Conservation (phyloP, 2,329 filamentous ascomycete genomes). For the Lachnellula hyalina region DNA sequence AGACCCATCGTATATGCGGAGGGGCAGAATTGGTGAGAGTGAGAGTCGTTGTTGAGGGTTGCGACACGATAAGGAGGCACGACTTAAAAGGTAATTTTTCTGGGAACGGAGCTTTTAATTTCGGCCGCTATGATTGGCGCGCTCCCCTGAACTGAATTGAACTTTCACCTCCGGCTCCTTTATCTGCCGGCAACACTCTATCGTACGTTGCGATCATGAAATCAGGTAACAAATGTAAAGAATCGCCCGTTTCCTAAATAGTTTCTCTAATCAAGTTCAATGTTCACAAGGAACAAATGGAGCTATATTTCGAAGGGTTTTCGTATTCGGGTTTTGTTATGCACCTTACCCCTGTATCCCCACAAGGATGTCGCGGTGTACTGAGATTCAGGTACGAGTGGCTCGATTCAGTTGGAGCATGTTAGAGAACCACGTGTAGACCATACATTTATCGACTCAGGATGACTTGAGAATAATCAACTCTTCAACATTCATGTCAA, state of each 20-base stretch:
- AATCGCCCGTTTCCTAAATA: too few relatives aligned
- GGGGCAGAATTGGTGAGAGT: neutral
- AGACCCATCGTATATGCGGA: constrained; percentile 25
- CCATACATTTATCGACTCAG: too few relatives aligned
- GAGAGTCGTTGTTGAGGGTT: neutral
- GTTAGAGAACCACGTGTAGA: too few relatives aligned
- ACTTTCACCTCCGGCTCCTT: neutral
- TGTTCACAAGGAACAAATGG: too few relatives aligned
- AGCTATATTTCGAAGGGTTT: neutral
- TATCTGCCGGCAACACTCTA: neutral
- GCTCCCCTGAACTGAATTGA: neutral
- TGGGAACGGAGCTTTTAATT: neutral
- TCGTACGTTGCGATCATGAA: neutral
- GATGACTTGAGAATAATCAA: too few relatives aligned
- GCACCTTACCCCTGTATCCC: too few relatives aligned
- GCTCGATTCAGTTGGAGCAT: too few relatives aligned
- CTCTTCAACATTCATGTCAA: too few relatives aligned
- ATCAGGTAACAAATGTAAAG: neutral
- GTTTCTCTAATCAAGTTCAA: too few relatives aligned
- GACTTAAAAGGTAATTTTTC: constrained; percentile 1
- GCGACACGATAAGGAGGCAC: neutral
- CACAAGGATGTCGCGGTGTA: too few relatives aligned
- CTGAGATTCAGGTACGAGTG: too few relatives aligned
- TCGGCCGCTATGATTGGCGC: constrained; percentile 12
- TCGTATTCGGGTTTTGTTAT: constrained; percentile 4